Base-by-base conservation (phyloP, 495 filamentous ascomycete genomes). In the Glonium stellatum region DNA sequence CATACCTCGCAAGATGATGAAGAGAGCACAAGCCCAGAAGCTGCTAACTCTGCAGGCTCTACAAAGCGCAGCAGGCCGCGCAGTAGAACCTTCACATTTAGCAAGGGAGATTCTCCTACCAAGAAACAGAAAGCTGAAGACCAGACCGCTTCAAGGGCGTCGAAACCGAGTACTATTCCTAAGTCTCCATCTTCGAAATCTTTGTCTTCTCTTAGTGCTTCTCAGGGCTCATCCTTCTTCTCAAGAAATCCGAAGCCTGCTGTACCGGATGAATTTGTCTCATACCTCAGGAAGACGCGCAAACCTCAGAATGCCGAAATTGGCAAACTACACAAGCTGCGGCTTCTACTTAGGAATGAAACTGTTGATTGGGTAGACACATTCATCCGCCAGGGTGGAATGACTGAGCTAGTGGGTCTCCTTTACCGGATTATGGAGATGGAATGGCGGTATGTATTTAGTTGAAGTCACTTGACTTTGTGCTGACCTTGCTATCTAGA, bases 351-450 rank as follows among this genome's bases (percentile, higher is more conserved):
- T 36, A 87, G 93, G 8, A 97, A 97, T 69, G 93, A 98, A 76
- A 93, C 90, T 3, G 87, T 98, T 1, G 82, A 84, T 18, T 98
- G 95, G 95, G 92, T 95, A 1, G 89, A 97, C 65, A 79, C 82
- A 6, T 98, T 98, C 72, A 88, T 97, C 64, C 77, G 82, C 21
- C 81, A 89, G 64, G 92, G 90, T 18, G 93, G 93, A 25, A 96
- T 97, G 91, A 81, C 85, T 65, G 90, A 95, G 69, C 88, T 97
- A 54, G 86, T 96, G 27, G 83, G 81, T 51, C 76, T 98, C 55
- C 76, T 97, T 58, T 85, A 95, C 65, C 82, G 93, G 13, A 96
- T 90, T 52, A 90, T 97, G 82, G 86, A 87, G 55, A 84, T 98
- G 55, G 95, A 96, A 71, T 98, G 93, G 93, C 87, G 92, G 89